phyloP scores from a whole-genome alignment of 345 rosid species.

The Combretum micranthum region DNA sequence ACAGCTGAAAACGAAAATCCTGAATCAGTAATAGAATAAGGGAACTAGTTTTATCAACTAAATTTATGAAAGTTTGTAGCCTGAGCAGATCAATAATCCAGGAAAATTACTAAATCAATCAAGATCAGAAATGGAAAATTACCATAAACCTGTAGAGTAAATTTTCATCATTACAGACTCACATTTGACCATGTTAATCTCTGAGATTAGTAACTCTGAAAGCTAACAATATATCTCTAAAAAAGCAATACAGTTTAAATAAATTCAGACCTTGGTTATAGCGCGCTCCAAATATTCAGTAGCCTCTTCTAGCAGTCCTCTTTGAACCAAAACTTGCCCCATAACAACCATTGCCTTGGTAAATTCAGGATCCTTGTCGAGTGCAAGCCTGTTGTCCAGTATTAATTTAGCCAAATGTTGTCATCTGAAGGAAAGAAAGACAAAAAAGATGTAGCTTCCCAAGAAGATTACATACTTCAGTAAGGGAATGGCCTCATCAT shows the following conservation, averaged over 20 bases:
- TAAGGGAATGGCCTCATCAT: slow-evolving; percentile 46
- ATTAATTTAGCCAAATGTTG: not conserved
- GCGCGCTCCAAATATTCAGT: slow-evolving; percentile 58
- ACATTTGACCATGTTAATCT: not conserved
- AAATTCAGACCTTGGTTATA: slow-evolving; percentile 50
- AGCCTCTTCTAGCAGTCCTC: slow-evolving; percentile 51
- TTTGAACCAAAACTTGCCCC: slow-evolving; percentile 69
- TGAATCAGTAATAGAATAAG: slow-evolving; percentile 10
- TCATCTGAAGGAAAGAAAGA: not conserved
- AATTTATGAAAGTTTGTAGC: not conserved
- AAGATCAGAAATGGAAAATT: not conserved
- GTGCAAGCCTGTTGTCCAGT: slow-evolving; percentile 48
- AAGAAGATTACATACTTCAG: slow-evolving; percentile 35
- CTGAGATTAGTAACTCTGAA: not conserved
- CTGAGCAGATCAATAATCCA: too few relatives aligned
- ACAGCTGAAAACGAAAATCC: slow-evolving; percentile 35
- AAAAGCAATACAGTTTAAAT: not conserved
- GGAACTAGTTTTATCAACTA: not conserved
- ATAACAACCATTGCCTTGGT: slow-evolving; percentile 46
- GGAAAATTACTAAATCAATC: too few relatives aligned
- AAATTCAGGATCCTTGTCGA: slow-evolving; percentile 67
- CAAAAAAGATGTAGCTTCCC: not conserved
- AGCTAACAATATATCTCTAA: not conserved
- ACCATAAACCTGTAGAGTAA: not conserved
- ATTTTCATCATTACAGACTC: too few relatives aligned